These are phyloP conservation scores for Trichoderma simmonsii DNA, from an alignment of 2,329 filamentous ascomycete species.

Conservation along the genomic window DNA sequence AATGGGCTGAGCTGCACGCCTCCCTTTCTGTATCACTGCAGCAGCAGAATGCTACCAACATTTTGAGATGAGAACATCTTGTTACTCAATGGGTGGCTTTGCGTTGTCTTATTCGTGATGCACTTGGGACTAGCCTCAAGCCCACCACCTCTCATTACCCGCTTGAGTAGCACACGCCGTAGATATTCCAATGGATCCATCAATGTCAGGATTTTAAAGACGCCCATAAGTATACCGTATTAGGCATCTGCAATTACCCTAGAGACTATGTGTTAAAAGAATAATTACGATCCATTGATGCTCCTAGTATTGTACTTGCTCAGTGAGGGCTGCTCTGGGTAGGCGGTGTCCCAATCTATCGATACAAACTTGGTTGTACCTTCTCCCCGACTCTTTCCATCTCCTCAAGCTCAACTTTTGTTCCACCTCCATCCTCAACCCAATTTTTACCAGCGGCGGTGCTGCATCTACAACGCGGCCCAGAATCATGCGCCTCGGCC, in stretches of 20 bases:
- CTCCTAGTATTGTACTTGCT: not conserved
- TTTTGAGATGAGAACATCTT: not conserved
- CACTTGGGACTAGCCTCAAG: not conserved
- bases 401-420: not conserved
- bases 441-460: not conserved
- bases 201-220: not conserved
- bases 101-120: not conserved
- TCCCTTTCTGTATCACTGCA: not conserved
- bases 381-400: not conserved
- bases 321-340: not conserved
- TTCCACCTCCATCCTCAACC: not conserved
- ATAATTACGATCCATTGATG: too few relatives aligned
- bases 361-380: not conserved
- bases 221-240: not conserved
- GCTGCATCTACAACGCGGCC: not conserved
- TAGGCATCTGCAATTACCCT: not conserved
- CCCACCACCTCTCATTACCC: not conserved
- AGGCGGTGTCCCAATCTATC: not conserved
- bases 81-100: not conserved
- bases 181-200: not conserved
- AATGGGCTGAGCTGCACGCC: constrained; percentile 5
- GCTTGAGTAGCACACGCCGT: not conserved
- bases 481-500: not conserved
- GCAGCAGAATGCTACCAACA: not conserved
- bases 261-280: not conserved